These are phyloP conservation scores for Lactifluus volemus DNA, from an alignment of 768 basidiomycete genomes.

Conservation along the genomic window DNA sequence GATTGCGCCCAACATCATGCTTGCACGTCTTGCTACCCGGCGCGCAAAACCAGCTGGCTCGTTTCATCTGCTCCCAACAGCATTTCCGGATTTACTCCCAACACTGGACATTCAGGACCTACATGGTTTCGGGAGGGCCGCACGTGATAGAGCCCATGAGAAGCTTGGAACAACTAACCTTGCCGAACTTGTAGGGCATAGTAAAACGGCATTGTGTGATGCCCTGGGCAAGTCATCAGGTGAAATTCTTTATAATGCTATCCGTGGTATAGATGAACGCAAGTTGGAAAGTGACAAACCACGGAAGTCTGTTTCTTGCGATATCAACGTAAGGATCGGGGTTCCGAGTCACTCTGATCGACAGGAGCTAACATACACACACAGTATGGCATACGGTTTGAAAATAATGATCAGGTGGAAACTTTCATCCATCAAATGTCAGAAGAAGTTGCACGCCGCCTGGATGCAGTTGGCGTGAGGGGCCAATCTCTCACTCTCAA, in stretches of 20 bases:
- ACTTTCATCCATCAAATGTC: conserved; percentile 70
- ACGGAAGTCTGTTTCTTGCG: conserved; percentile 87
- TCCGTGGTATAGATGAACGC: conserved; percentile 77
- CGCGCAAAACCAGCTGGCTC: conserved; percentile 87
- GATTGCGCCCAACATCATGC: conserved; percentile 82
- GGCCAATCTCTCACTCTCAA: conserved; percentile 79
- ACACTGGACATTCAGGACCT: conserved; percentile 71
- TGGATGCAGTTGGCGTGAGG: conserved; percentile 58
- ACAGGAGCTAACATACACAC: background rate
- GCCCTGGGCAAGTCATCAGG: conserved; percentile 75
- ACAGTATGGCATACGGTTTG: conserved; percentile 94
- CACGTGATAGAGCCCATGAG: conserved; percentile 68
- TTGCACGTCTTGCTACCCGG: conserved; percentile 87
- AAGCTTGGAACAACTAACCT: conserved; percentile 67
- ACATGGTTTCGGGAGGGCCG: conserved; percentile 78
- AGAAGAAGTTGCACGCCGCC: conserved; percentile 61
- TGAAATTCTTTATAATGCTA: conserved; percentile 74
- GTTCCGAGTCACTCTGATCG: conserved; percentile 7
- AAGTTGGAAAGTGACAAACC: conserved; percentile 76
- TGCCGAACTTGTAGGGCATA: conserved; percentile 57
- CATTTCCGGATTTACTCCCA: conserved; percentile 46
- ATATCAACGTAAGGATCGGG: conserved; percentile 71
- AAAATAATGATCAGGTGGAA: conserved; percentile 72
- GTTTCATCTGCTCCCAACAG: conserved; percentile 56
- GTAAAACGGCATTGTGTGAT: conserved; percentile 56